Evolutionary conservation across 148 eudicot species (phyloP).

Genomic region (Amaranthus cruentus): DNA sequence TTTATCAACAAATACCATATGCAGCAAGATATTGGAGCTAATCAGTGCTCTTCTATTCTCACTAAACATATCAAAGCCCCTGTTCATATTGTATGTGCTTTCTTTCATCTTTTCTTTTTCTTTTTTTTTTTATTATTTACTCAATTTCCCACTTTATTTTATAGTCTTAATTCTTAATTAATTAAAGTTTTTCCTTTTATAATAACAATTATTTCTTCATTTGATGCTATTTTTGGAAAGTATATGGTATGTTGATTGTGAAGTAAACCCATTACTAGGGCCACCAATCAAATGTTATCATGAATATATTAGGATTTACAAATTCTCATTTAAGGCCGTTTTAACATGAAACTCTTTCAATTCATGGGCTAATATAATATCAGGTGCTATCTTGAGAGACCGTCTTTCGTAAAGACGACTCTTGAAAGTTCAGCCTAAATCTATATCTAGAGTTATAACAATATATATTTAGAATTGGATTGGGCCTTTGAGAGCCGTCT

Average conservation of each 20-base stretch:
- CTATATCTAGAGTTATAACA: too few species aligned
- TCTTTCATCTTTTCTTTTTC: neutral
- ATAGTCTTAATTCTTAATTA: neutral
- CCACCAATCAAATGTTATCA: conserved; percentile 5
- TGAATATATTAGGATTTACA: neutral
- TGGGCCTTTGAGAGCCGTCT: too few species aligned
- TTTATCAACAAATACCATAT: conserved; percentile 35
- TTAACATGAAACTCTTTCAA: too few species aligned
- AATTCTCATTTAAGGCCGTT: too few species aligned
- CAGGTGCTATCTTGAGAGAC: too few species aligned
- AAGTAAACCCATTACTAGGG: neutral
- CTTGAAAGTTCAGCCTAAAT: too few species aligned
- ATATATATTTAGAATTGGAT: too few species aligned
- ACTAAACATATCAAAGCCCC: conserved; percentile 54
- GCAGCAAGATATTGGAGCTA: conserved; percentile 27
- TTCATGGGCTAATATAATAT: too few species aligned
- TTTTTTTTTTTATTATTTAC: neutral
- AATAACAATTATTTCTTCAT: neutral
- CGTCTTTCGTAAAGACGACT: too few species aligned
- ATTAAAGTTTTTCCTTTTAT: neutral
- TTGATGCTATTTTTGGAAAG: neutral
- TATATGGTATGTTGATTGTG: neutral
- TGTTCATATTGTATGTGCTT: conserved; percentile 33
- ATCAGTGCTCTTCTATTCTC: conserved; percentile 47
- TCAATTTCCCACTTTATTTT: neutral